phyloP scores from a whole-genome alignment of 495 filamentous ascomycete genomes.

The Aspergillus avenaceus region DNA sequence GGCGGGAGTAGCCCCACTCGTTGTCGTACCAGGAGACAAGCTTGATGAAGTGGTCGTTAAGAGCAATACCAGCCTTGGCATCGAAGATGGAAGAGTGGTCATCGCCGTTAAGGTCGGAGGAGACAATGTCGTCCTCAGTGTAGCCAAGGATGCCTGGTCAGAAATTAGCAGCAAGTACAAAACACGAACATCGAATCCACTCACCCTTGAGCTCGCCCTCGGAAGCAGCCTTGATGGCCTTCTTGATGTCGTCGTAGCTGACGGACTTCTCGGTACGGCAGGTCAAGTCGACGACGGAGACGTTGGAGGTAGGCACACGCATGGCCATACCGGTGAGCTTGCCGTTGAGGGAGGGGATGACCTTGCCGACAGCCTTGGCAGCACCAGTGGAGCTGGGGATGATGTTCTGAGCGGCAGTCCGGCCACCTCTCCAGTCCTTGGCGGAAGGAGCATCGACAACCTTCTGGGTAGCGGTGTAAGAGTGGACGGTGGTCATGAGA shows the following conservation, averaged over 20 bases:
- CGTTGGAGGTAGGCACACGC: conserved; percentile 98
- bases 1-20: conserved; percentile 96
- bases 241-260: conserved; percentile 92
- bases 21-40: conserved; percentile 98
- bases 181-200: conserved; percentile 17
- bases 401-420: conserved; percentile 98
- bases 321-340: conserved; percentile 99
- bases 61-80: conserved; percentile 97
- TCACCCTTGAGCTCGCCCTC: conserved; percentile 81
- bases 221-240: conserved; percentile 80
- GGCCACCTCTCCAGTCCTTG: conserved; percentile 99
- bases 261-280: conserved; percentile 87
- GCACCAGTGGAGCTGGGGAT: conserved; percentile 99
- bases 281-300: conserved; percentile 98
- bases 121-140: conserved; percentile 97
- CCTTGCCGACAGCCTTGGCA: conserved; percentile 99
- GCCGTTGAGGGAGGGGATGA: conserved; percentile 94
- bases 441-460: conserved; percentile 94
- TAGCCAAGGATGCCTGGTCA: conserved; percentile 76
- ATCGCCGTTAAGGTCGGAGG: conserved; percentile 88
- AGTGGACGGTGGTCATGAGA: conserved; percentile 99
- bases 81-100: conserved; percentile 95
- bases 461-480: conserved; percentile 99
- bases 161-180: conserved; percentile 25
- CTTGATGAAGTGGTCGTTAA: conserved; percentile 99